These are phyloP conservation scores for Xylaria sp. DNA, from an alignment of 2,329 filamentous ascomycete genomes.

Conservation along the genomic window DNA sequence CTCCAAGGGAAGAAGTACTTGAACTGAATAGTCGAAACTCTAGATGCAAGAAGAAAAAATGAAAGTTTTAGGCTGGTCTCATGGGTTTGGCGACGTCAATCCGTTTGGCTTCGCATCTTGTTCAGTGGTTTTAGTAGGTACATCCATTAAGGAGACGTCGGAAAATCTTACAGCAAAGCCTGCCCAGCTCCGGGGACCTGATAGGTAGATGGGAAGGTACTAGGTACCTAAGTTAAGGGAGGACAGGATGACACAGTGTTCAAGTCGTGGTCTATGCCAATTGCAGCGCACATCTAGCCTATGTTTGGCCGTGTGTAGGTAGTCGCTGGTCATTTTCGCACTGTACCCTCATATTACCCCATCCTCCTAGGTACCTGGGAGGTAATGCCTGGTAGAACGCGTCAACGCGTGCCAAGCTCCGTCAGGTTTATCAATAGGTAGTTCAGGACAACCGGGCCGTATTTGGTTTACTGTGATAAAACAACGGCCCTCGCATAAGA, in stretches of 20 bases:
- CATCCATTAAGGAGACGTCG: constrained; percentile 16
- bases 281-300: too few species aligned
- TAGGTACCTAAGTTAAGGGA: constrained; percentile 4
- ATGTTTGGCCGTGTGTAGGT: too few species aligned
- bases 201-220: background rate
- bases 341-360: constrained; percentile 2
- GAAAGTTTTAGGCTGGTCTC: constrained; percentile 7
- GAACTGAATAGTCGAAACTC: constrained; percentile 16
- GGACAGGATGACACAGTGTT: constrained; percentile 18
- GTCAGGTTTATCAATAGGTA: background rate
- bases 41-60: constrained; percentile 19
- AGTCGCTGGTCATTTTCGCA: background rate
- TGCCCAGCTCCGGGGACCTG: too few species aligned
- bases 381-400: constrained; percentile 14
- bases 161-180: constrained; percentile 24
- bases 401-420: constrained; percentile 23
- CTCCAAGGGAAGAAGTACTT: background rate
- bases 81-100: constrained; percentile 6
- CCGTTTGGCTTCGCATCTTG: constrained; percentile 6
- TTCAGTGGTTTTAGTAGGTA: constrained; percentile 10
- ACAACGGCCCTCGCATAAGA: too few species aligned
- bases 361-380: constrained; percentile 13
- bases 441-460: too few species aligned
- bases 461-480: background rate
- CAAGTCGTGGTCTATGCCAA: background rate